These are phyloP conservation scores for Yarrowia galli DNA, from an alignment of 1,139 yeast species.

Conservation along the genomic window DNA sequence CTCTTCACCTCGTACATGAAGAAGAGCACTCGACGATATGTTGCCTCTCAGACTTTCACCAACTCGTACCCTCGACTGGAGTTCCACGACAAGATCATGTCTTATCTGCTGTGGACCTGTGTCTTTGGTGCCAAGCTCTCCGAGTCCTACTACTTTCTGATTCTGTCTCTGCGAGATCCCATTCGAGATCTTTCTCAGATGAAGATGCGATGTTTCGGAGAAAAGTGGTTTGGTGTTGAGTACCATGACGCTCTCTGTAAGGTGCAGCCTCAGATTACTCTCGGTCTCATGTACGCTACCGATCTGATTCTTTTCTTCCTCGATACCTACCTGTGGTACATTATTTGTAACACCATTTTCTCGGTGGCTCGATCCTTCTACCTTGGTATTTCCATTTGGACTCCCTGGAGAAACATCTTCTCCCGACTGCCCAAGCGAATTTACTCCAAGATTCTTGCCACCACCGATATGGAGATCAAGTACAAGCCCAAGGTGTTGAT, in stretches of 20 bases:
- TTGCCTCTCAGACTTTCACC: constrained; percentile 94
- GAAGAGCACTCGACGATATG: constrained; percentile 85
- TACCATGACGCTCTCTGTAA: constrained; percentile 63
- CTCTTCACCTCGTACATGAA: constrained; percentile 90
- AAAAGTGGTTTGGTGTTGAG: constrained; percentile 73
- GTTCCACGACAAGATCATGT: constrained; percentile 96
- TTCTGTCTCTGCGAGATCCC: constrained; percentile 91
- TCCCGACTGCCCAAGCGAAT: constrained; percentile 98
- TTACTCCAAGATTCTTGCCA: constrained; percentile 94
- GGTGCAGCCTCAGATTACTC: constrained; percentile 84
- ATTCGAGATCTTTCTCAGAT: constrained; percentile 73
- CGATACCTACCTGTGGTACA: constrained; percentile 99
- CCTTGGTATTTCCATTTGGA: constrained; percentile 96
- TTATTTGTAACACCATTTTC: constrained; percentile 90
- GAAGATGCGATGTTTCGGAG: constrained; percentile 85
- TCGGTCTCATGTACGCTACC: constrained; percentile 90
- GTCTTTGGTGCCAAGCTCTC: constrained; percentile 87
- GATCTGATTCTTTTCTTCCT: constrained; percentile 94
- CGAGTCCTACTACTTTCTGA: constrained; percentile 94
- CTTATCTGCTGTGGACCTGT: constrained; percentile 86
- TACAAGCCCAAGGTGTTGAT: constrained; percentile 98
- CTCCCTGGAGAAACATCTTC: constrained; percentile 99
- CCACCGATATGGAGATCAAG: constrained; percentile 98
- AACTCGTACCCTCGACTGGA: constrained; percentile 82
- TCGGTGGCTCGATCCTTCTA: constrained; percentile 97